Base-by-base conservation (phyloP, 148 eudicot species). In the Rhododendron henanense region DNA sequence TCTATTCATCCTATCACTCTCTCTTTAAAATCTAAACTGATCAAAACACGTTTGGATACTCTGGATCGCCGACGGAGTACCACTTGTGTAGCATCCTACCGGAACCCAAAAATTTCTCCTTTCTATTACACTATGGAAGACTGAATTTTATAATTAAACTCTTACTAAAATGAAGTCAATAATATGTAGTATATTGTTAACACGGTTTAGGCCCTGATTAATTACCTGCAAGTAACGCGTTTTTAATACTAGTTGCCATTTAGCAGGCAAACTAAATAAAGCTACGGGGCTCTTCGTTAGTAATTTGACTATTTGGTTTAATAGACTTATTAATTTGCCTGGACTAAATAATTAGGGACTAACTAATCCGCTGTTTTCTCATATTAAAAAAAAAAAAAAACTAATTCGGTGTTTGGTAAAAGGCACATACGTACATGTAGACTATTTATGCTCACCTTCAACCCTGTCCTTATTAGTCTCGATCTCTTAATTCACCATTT, bases 1-100 rank as follows among this genome's bases (percentile, higher is more conserved):
- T 41, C 45, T 41, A 1, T 41, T 41, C 1, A 41, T 41, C 0
- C 0, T 0, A 6, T 0, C 1, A 41, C 1, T 0, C 1, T 41
- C 45, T 41, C 0, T 5, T 41, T 41, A 41, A 41, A 41, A 41
- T 41, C 6, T 6, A 41, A 0, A 41, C 6, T 1, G 6, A 0
- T 6, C 45, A 6, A 41, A 41, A 41, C 0, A 41, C 6, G 45
- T 41, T 41, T 6, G 45, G 6, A 41, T 6, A 41, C 8, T 41
- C 1, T 1, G 8, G 1, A 41, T 41, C 1, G 45, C 45, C 45
- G 7, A 41, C 44, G 7, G 7, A 1, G 1, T 41, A 41, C 44
- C 44, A 41, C 44, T 8, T 41, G 45, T 41, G 45, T 41, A 1
- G 45, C 45, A 41, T 0, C 44, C 7, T 5, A 41, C 44, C 6